Evolutionary conservation across 768 basidiomycete genomes (phyloP).

Genomic region (Tricholoma hemisulphureum): DNA sequence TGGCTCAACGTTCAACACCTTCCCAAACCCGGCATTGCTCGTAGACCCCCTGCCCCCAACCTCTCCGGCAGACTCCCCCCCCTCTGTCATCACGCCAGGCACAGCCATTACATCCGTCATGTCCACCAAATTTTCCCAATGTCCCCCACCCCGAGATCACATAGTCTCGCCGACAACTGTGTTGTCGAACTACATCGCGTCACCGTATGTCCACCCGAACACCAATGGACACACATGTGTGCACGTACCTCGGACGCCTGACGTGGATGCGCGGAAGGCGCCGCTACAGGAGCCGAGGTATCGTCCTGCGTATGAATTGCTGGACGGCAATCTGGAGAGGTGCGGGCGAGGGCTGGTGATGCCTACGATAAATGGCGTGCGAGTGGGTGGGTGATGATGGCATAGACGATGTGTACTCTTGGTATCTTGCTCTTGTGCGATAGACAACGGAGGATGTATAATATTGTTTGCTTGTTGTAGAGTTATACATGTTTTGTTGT

Average conservation of each 20-base stretch:
- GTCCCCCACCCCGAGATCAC: conserved; percentile 7
- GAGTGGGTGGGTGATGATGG: not conserved
- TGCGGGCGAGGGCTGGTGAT: conserved; percentile 49
- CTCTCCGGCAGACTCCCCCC: conserved; percentile 17
- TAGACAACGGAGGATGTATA: not conserved
- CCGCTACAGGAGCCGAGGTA: conserved; percentile 40
- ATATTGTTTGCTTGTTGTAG: too few species aligned
- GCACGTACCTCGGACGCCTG: conserved; percentile 2
- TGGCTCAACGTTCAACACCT: conserved; percentile 93
- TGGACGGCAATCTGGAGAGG: conserved; percentile 72
- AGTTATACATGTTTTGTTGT: not conserved
- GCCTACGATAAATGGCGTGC: not conserved
- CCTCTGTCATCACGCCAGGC: conserved; percentile 23
- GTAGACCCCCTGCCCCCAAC: conserved; percentile 23
- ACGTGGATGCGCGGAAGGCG: conserved; percentile 8
- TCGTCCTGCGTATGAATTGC: conserved; percentile 78
- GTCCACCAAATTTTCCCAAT: conserved; percentile 20
- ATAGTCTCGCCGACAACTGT: conserved; percentile 26
- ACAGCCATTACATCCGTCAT: conserved; percentile 23
- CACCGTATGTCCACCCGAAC: conserved; percentile 25
- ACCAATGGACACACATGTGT: not conserved
- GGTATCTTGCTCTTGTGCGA: not conserved
- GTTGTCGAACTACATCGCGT: conserved; percentile 29
- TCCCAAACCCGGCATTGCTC: conserved; percentile 85
- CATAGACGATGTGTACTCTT: not conserved